Conservation (phyloP, 768 basidiomycete species). For the Panaeolus cyanescens region DNA sequence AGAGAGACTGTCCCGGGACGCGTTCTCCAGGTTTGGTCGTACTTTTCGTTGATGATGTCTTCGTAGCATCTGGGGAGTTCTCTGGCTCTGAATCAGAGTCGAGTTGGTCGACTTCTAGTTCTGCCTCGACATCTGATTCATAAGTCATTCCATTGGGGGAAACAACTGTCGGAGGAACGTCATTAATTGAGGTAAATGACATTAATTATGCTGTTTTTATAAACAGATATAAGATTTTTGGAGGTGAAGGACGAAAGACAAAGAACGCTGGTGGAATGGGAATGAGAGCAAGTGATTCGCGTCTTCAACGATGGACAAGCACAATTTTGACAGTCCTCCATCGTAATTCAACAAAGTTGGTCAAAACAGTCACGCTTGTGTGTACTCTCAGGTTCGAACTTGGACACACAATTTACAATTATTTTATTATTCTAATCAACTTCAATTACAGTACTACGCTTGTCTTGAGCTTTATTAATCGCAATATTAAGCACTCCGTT, state of each 20-base stretch:
- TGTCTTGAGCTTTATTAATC: conserved; percentile 62
- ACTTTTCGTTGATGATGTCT: conserved; percentile 25
- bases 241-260: background rate
- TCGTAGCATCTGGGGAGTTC: conserved; percentile 26
- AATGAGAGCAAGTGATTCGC: background rate
- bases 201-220: background rate
- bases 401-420: background rate
- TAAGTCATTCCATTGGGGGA: conserved; percentile 22
- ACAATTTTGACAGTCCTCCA: conserved; percentile 25
- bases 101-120: conserved; percentile 68
- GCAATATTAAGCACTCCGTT: conserved; percentile 71
- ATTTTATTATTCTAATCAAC: background rate
- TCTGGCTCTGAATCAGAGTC: conserved; percentile 56
- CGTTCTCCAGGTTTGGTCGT: conserved; percentile 38
- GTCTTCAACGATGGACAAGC: conserved; percentile 8
- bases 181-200: conserved; percentile 6
- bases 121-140: conserved; percentile 57
- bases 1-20: conserved; percentile 62
- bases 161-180: conserved; percentile 8
- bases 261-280: background rate
- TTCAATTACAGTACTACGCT: conserved; percentile 32
- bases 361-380: conserved; percentile 23
- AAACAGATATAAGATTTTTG: background rate
- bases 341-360: conserved; percentile 1
- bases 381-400: conserved; percentile 2